These are phyloP conservation scores for Citrus maxima DNA, from an alignment of 345 rosid genomes.

Conservation along the genomic window DNA sequence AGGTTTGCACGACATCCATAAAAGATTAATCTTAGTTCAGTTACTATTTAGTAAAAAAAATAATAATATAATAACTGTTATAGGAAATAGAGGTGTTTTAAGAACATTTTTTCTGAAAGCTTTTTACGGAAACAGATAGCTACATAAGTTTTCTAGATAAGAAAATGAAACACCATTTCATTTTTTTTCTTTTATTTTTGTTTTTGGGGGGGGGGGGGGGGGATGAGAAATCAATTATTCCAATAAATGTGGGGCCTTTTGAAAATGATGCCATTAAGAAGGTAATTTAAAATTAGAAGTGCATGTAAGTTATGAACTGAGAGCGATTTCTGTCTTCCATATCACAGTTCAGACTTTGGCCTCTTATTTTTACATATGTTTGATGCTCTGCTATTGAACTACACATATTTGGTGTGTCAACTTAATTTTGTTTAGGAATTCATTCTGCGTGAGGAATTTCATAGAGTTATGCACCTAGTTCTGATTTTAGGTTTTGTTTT, in stretches of 20 bases:
- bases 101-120: background rate
- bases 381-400: background rate
- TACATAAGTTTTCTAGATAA: background rate
- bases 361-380: background rate
- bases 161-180: background rate
- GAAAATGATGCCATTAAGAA: background rate
- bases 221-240: background rate
- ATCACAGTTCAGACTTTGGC: background rate
- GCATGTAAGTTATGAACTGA: background rate
- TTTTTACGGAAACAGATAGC: background rate
- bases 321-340: background rate
- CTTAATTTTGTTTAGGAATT: background rate
- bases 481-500: background rate
- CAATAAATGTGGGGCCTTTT: background rate
- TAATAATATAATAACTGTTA: background rate
- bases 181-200: background rate
- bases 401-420: background rate
- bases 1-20: background rate
- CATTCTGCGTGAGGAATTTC: background rate
- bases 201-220: too few species aligned
- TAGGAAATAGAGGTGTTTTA: background rate
- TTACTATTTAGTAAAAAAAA: too few species aligned
- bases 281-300: background rate
- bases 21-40: too few species aligned
- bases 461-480: background rate